A percentile compares a stretch with the other conserved stretches of the same genome.
Conservation (phyloP, 2,329 filamentous ascomycete genomes). For the Penicillium nordicum region DNA sequence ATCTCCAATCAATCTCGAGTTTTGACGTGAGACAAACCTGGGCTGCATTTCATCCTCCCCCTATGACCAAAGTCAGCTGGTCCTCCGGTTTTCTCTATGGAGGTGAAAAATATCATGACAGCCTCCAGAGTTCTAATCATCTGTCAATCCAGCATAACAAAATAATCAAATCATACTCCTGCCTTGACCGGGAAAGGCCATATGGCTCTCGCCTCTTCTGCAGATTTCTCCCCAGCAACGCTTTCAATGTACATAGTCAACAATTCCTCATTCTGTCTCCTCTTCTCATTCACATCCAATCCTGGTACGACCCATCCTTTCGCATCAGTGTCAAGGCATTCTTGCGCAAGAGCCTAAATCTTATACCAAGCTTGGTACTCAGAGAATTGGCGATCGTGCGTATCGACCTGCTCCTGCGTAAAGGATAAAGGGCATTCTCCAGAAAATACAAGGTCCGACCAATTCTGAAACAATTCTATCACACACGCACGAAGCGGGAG, state of each 20-base stretch:
- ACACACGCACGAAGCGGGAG: conserved; percentile 35
- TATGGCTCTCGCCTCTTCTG: conserved; percentile 18
- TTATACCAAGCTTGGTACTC: conserved; percentile 30
- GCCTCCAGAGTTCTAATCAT: neutral
- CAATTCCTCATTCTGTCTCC: conserved; percentile 27
- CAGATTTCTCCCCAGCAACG: conserved; percentile 16
- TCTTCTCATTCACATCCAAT: conserved; percentile 26
- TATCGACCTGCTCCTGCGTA: conserved; percentile 26
- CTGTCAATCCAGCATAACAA: neutral
- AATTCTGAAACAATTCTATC: conserved; percentile 30
- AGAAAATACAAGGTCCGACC: conserved; percentile 25
- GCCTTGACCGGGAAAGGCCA: conserved; percentile 19
- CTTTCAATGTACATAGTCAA: conserved; percentile 18
- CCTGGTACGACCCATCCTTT: conserved; percentile 37
- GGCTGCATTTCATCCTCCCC: no score
- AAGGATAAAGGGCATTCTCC: conserved; percentile 30
- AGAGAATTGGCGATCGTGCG: conserved; percentile 29
- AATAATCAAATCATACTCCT: neutral
- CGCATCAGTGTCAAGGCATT: conserved; percentile 32
- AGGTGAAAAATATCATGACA: neutral
- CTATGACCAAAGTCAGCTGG: neutral
- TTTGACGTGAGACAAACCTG: no score
- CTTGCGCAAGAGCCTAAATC: conserved; percentile 25
- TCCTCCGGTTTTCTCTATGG: neutral
- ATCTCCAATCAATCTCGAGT: no score